These are phyloP conservation scores for Colletotrichum navitas DNA, from an alignment of 2,329 filamentous ascomycete species.

Conservation along the genomic window DNA sequence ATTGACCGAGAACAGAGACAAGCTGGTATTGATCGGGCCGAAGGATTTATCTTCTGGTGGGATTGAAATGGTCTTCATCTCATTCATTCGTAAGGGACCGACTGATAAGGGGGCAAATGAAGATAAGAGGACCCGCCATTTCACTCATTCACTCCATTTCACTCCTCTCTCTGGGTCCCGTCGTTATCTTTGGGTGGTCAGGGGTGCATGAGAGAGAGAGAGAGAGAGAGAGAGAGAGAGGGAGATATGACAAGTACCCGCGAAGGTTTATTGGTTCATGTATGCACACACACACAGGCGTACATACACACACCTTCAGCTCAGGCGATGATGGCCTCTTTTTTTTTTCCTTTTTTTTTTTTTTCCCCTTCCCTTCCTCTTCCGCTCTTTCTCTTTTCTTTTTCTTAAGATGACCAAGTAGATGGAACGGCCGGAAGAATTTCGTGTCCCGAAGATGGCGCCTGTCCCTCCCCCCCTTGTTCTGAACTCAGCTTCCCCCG, in stretches of 20 bases:
- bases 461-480: background rate
- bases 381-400: background rate
- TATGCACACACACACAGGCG: background rate
- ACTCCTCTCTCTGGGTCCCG: background rate
- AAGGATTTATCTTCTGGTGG: background rate
- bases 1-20: too few species aligned
- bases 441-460: background rate
- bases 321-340: background rate
- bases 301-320: background rate
- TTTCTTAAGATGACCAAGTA: background rate
- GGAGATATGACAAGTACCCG: background rate
- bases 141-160: too few species aligned
- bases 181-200: slow-evolving; percentile 17
- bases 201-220: background rate
- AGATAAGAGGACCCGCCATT: too few species aligned
- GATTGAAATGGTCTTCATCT: too few species aligned
- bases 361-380: background rate
- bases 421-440: background rate
- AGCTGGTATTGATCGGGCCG: background rate
- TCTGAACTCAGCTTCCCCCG: background rate
- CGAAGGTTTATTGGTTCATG: background rate
- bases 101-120: too few species aligned
- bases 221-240: background rate
- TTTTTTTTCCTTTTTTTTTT: background rate
- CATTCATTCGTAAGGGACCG: too few species aligned